phyloP scores from a whole-genome alignment of 129 eudicot genomes.

The Lactuca saligna region DNA sequence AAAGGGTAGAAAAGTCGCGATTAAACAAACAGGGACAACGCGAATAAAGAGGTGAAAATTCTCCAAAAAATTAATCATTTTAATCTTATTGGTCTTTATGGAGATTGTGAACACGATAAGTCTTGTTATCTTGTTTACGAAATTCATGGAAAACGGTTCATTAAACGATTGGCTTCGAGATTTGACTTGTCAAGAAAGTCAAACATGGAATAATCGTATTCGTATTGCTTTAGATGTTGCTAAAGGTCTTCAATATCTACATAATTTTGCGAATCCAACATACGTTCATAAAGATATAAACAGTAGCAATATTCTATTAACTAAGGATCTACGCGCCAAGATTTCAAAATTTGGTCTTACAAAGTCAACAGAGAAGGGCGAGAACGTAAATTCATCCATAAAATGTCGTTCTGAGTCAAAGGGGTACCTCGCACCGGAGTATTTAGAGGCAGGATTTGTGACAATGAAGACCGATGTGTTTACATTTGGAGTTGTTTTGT shows the following conservation, averaged over 20 bases:
- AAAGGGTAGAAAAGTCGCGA: conserved; percentile 40
- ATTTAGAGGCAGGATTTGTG: conserved; percentile 44
- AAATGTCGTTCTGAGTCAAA: conserved; percentile 41
- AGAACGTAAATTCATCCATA: conserved; percentile 36
- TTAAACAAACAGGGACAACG: conserved; percentile 50
- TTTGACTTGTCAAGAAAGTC: conserved; percentile 20
- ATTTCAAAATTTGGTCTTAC: conserved; percentile 63
- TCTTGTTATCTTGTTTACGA: conserved; percentile 64
- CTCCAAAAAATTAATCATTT: conserved; percentile 59
- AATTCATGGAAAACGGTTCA: conserved; percentile 60
- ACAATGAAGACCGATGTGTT: conserved; percentile 72
- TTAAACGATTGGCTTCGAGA: conserved; percentile 52
- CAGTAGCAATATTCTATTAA: conserved; percentile 56
- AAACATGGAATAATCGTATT: conserved; percentile 55
- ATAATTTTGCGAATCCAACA: conserved; percentile 66
- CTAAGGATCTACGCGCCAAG: conserved; percentile 55
- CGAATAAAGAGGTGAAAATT: conserved; percentile 52
- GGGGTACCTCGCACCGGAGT: conserved; percentile 84
- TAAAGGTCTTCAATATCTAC: conserved; percentile 64
- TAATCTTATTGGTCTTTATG: conserved; percentile 61
- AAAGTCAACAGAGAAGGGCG: conserved; percentile 38
- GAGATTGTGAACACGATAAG: conserved; percentile 53
- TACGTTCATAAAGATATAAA: conserved; percentile 70
- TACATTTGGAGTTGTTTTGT: conserved; percentile 79
- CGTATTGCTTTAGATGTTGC: conserved; percentile 66